Percentiles rank a stretch among this genome's conserved stretches.
Evolutionary conservation across 176 grass and related monocot genomes (phyloP).

Genomic region (barley (Hordeum vulgare)): DNA sequence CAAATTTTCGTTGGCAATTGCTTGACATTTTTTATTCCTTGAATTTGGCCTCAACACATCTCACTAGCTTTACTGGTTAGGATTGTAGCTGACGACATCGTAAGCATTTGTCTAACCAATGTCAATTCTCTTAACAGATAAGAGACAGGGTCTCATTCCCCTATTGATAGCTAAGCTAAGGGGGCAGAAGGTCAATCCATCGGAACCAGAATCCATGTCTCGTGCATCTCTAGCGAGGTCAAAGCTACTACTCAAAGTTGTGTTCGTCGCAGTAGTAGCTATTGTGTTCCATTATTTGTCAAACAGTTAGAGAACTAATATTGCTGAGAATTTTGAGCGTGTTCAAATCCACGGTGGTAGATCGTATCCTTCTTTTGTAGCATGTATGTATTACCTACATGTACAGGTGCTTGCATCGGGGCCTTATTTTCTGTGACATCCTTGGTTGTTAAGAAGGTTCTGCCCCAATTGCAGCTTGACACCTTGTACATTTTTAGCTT

Average conservation of each 20-base stretch:
- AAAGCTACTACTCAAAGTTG: constrained; percentile 43
- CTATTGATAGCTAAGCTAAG: constrained; percentile 36
- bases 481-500: not conserved
- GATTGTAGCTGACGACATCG: not conserved
- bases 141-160: constrained; percentile 27
- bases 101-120: not conserved
- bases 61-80: not conserved
- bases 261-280: constrained; percentile 29
- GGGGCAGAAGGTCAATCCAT: constrained; percentile 12
- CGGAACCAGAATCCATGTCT: constrained; percentile 2
- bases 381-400: constrained; percentile 7
- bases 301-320: constrained; percentile 22
- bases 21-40: not conserved
- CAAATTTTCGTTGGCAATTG: not conserved
- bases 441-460: not conserved
- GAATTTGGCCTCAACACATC: not conserved
- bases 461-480: not conserved
- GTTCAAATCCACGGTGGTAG: too few relatives aligned
- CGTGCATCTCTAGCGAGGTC: not conserved
- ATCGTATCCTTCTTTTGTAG: not conserved
- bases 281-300: constrained; percentile 30
- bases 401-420: constrained; percentile 9
- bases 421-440: not conserved
- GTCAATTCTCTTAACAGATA: constrained; percentile 14
- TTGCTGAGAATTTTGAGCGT: not conserved